Base-by-base conservation (phyloP, 2,329 filamentous ascomycete genomes). In the Aspergillus arachidicola region DNA sequence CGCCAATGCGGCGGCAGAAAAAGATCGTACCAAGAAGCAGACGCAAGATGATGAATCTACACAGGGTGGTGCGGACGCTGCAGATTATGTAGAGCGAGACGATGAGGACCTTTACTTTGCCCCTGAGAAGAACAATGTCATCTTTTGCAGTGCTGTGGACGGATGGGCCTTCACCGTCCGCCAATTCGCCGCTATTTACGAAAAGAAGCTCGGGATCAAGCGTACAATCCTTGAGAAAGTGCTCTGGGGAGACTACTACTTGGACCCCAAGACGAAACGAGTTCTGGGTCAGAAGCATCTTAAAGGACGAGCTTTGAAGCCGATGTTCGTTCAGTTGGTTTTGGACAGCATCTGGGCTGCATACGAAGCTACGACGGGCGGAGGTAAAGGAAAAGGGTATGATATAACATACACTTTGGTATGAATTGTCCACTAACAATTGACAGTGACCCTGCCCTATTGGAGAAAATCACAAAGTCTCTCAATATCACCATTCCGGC, bases 101-200 rank as follows among this genome's bases (percentile, higher is more conserved):
- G 95, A 99, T 73, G 94, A 98, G 76, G 94, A 97, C 76, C 89
- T 99, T 30, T 99, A 99, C 78, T 99, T 99, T 79, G 93, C 95
- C 0, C 95, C 95, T 0, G 95, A 99, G 75, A 96, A 94, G 79
- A 97, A 97, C 78, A 99, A 99, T 74, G 95, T 99, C 77, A 98
- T 99, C 67, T 99, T 99, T 77, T 93, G 93, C 81, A 98, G 94
- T 76, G 95, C 95, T 64, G 91, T 97, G 61, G 95, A 99, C 75
- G 95, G 95, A n/a, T 99, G 95, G 95, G 95, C 95, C 3, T 99
- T 99, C 73, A 99, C 95, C 0, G 90, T 97, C 57, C 88, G 93
- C 57, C 95, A 99, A 72, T 99, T 99, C 75, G 94, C 95, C 21
- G 87, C 87, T 43, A 82, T 98, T 32, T 99, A 98, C 74, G 94